phyloP scores from a whole-genome alignment of 2,329 filamentous ascomycete genomes.

The Trichoderma citrinoviride region DNA sequence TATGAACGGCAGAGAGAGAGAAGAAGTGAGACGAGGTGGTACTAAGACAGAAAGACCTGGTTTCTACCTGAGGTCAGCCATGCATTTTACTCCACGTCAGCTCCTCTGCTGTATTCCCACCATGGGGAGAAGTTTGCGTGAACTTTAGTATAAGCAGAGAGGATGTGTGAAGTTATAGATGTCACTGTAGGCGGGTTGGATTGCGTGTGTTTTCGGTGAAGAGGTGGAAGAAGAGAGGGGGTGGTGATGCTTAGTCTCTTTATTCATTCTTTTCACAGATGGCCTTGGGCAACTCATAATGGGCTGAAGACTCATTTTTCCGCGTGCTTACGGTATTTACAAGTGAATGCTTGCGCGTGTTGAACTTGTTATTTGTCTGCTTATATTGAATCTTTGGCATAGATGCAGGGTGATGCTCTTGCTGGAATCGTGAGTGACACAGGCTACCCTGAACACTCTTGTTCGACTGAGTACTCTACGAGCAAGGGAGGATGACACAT shows the following conservation, averaged over 20 bases:
- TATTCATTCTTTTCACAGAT: not conserved
- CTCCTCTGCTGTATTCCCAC: no score
- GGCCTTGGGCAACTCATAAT: no score
- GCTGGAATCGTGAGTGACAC: not conserved
- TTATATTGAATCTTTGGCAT: no score
- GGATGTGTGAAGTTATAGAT: not conserved
- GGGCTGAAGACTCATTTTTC: not conserved
- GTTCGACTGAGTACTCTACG: not conserved
- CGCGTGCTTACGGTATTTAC: not conserved
- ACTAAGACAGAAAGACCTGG: slow-evolving; percentile 26
- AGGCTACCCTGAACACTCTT: not conserved
- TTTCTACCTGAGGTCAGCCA: not conserved
- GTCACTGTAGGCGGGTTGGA: not conserved
- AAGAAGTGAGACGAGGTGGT: not conserved
- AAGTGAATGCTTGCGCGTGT: not conserved
- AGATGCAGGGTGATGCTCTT: not conserved
- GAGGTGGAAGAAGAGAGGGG: not conserved
- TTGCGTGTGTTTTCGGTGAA: not conserved
- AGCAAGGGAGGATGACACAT: not conserved
- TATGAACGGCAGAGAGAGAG: slow-evolving; percentile 24
- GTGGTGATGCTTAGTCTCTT: not conserved
- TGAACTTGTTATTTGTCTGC: not conserved
- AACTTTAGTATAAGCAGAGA: not conserved
- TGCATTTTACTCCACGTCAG: slow-evolving; percentile 18
- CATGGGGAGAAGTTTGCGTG: not conserved